phyloP scores from a whole-genome alignment of 768 basidiomycete species.

The Pulveroboletus sp. region DNA sequence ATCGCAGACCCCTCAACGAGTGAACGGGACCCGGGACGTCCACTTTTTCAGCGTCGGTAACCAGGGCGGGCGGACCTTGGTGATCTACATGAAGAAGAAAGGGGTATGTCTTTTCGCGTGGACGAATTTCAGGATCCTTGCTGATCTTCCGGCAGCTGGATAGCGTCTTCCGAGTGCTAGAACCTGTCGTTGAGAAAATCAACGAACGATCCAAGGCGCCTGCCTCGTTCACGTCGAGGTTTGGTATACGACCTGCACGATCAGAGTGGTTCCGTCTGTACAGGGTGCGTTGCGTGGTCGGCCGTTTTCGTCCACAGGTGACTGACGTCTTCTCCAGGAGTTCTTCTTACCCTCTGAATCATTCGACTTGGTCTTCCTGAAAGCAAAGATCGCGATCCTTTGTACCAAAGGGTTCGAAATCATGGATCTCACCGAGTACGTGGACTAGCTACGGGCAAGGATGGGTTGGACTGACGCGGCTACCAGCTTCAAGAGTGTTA shows the following conservation, averaged over 20 bases:
- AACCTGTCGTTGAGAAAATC: conserved; percentile 90
- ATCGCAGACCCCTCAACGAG: conserved; percentile 81
- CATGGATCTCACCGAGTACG: conserved; percentile 92
- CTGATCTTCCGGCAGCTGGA: conserved; percentile 48
- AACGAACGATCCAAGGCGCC: conserved; percentile 72
- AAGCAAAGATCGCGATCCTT: conserved; percentile 88
- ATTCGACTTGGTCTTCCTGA: conserved; percentile 86
- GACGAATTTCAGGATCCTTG: conserved; percentile 6
- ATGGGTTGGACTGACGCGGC: neutral
- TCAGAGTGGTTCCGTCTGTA: conserved; percentile 96
- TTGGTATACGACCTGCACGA: conserved; percentile 73
- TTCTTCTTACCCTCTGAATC: conserved; percentile 93
- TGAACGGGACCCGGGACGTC: conserved; percentile 88
- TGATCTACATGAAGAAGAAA: conserved; percentile 96
- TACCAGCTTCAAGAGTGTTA: conserved; percentile 76
- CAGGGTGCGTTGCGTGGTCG: conserved; percentile 41
- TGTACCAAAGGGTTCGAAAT: conserved; percentile 96
- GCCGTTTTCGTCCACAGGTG: neutral
- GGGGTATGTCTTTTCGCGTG: conserved; percentile 43
- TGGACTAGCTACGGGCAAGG: neutral
- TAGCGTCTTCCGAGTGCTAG: conserved; percentile 95
- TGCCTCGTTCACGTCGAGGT: conserved; percentile 64
- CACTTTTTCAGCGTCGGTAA: conserved; percentile 94
- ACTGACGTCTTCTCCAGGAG: conserved; percentile 42
- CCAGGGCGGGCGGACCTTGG: conserved; percentile 80